These are phyloP conservation scores for Jaapia argillacea DNA, from an alignment of 768 basidiomycete species.

Conservation along the genomic window DNA sequence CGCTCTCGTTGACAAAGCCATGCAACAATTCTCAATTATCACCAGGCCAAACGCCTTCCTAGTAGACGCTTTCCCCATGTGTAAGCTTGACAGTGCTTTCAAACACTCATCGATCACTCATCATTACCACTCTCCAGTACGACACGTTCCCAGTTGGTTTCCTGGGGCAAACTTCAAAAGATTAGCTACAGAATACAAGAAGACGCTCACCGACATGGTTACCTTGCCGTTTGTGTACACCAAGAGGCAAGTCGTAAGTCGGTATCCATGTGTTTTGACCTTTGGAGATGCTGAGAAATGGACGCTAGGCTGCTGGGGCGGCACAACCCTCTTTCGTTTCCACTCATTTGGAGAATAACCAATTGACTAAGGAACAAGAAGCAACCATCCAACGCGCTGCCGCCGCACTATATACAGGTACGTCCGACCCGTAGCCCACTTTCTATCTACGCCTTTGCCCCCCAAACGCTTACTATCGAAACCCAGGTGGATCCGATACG, in stretches of 20 bases:
- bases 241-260: conserved; percentile 21
- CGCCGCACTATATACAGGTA: conserved; percentile 11
- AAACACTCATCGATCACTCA: not conserved
- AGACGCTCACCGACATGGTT: conserved; percentile 8
- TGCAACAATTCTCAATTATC: not conserved
- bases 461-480: too few relatives aligned
- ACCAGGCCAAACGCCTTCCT: not conserved
- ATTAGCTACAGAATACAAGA: conserved; percentile 12
- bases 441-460: not conserved
- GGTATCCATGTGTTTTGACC: conserved; percentile 9
- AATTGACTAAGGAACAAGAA: conserved; percentile 4
- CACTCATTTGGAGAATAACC: conserved; percentile 2
- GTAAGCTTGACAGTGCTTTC: not conserved
- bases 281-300: not conserved
- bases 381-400: conserved; percentile 12
- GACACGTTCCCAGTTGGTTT: conserved; percentile 5
- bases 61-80: conserved; percentile 8
- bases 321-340: conserved; percentile 8
- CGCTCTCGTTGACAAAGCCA: not conserved
- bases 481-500: conserved; percentile 11
- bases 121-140: not conserved
- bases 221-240: conserved; percentile 18
- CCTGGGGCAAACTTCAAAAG: conserved; percentile 3
- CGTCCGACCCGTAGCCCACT: not conserved
- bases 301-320: conserved; percentile 1